Base-by-base conservation (phyloP, 2,329 filamentous ascomycete species). In the Venturia aucupariae region DNA sequence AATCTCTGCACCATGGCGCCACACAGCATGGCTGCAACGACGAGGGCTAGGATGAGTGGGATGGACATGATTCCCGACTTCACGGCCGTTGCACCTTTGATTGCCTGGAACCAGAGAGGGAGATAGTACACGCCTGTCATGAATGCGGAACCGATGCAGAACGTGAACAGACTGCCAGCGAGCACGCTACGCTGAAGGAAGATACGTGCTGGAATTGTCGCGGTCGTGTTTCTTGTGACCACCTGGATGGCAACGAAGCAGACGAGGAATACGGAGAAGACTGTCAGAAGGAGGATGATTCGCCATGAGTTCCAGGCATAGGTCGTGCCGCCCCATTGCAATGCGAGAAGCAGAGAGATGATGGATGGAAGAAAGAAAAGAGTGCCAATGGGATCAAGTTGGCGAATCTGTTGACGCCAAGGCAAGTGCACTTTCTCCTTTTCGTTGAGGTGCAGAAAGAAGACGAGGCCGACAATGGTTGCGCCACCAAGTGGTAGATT, bases 21-120 rank as follows among this genome's bases (percentile, higher is more conserved):
- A n/a, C 71, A 22, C 13, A 74, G 65, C 63, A 78, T 70, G 68
- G 73, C 67, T 42, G 66, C 66, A 19, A 73, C 38, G 44, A 71
- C 62, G 66, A 77, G 65, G 66, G 71, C 64, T 65, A 76, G 72
- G 66, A 78, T 72, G 62, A 78, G 72, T 3, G 77, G 77, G 1
- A 75, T 22, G 60, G 70, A 69, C 68, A 72, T 66, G 64, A 72
- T 70, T 17, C 73, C 75, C 24, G 74, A 74, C 19, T 71, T 68
- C 35, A 75, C 72, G 19, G 78, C 75, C 2, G 72, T 72, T 4
- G 74, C 75, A 24, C 73, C 70, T 68, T 78, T 77, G 64, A 76
- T 75, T 51, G 76, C 74, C 69, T 80, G 78, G 70, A 80, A 79
- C 67, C 76, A 76, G 62, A 75, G 72, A 35, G 65, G 74, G 67